These are phyloP conservation scores for Clausena lansium DNA, from an alignment of 345 rosid species.

Conservation along the genomic window DNA sequence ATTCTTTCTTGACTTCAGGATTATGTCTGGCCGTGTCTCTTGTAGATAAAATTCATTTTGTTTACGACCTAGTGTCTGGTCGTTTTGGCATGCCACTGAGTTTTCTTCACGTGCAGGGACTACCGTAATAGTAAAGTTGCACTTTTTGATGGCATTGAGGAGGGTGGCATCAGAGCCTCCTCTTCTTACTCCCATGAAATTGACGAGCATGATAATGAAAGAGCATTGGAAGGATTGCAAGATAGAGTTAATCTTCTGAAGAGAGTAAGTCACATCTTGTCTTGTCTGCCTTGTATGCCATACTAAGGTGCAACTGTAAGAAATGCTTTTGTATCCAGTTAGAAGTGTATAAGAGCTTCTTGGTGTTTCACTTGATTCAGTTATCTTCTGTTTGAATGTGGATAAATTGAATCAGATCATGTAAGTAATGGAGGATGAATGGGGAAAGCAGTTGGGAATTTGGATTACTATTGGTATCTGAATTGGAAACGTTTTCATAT, in stretches of 20 bases:
- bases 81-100: conserved; percentile 7
- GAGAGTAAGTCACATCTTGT: conserved; percentile 53
- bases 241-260: conserved; percentile 84
- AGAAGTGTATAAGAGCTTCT: not conserved
- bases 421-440: conserved; percentile 2
- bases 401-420: not conserved
- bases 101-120: conserved; percentile 48
- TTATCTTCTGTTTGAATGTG: not conserved
- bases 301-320: not conserved
- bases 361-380: not conserved
- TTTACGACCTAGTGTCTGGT: not conserved
- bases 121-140: conserved; percentile 59
- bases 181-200: conserved; percentile 88
- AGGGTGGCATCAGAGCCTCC: conserved; percentile 91
- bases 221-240: conserved; percentile 90
- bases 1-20: not conserved
- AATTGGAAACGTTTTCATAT: conserved; percentile 1
- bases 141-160: conserved; percentile 91
- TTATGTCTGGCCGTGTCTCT: not conserved
- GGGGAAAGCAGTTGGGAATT: not conserved
- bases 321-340: not conserved
- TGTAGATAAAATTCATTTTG: not conserved
- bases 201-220: conserved; percentile 89
- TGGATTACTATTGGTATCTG: not conserved
- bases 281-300: no score